Evolutionary conservation across 495 filamentous ascomycete species (phyloP).

Genomic region (Evansstolkia leycettana): DNA sequence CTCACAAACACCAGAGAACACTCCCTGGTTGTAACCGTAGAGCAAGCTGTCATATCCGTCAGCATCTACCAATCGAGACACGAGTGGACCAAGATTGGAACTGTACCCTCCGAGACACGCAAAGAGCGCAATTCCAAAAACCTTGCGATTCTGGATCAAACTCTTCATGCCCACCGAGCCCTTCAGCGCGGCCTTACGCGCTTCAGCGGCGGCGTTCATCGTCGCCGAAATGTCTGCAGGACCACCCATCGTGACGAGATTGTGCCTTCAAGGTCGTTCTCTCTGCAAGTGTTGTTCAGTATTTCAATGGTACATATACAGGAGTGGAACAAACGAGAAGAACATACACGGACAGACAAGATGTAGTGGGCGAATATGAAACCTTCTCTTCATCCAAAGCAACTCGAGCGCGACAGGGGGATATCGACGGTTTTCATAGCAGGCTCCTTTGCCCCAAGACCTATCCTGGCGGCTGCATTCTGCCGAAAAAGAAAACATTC

Average conservation of each 20-base stretch:
- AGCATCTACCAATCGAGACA: not conserved
- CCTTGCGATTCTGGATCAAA: conserved; percentile 54
- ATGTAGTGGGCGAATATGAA: too few species aligned
- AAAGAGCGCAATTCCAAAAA: conserved; percentile 62
- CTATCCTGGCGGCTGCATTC: too few species aligned
- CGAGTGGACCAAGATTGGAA: conserved; percentile 1
- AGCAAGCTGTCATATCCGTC: conserved; percentile 11
- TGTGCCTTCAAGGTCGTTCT: too few species aligned
- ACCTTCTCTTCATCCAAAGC: too few species aligned
- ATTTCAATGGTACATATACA: too few species aligned
- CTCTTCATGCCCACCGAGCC: conserved; percentile 52
- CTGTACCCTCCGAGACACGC: conserved; percentile 56
- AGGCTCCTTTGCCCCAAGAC: too few species aligned
- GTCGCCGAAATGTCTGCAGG: conserved; percentile 13
- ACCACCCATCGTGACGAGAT: conserved; percentile 20
- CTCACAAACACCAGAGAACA: conserved; percentile 7
- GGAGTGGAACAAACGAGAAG: too few species aligned
- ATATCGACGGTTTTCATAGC: too few species aligned
- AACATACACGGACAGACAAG: too few species aligned
- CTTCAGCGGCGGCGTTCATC: conserved; percentile 49
- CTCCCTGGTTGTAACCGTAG: conserved; percentile 50
- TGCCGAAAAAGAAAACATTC: too few species aligned
- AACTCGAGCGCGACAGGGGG: too few species aligned
- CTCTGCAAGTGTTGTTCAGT: too few species aligned
- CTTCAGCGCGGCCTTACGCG: conserved; percentile 50